A percentile compares a stretch with the other conserved stretches of the same genome.
phyloP scores from a whole-genome alignment of 371 early-diverging fungal species.

The Mortierella sp. region DNA sequence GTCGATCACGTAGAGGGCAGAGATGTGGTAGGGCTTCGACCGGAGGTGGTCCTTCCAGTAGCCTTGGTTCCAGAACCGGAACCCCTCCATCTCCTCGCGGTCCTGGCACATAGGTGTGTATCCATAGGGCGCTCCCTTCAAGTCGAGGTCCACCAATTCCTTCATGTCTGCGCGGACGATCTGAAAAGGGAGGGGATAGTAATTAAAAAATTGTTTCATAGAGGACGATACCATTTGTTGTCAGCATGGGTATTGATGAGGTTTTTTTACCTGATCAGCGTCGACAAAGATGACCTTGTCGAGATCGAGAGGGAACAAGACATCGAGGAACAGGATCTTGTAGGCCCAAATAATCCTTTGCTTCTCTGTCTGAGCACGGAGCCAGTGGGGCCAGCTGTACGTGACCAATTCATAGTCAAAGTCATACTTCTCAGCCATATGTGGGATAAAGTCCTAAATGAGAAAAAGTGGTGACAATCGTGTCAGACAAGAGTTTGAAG shows the following conservation, averaged over 20 bases:
- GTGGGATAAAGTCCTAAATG: slow-evolving; percentile 87
- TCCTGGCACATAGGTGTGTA: slow-evolving; percentile 96
- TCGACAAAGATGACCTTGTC: slow-evolving; percentile 98
- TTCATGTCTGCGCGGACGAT: slow-evolving; percentile 95
- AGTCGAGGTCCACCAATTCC: slow-evolving; percentile 91
- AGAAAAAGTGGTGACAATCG: neutral
- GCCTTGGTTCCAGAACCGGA: slow-evolving; percentile 96
- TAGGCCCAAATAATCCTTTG: slow-evolving; percentile 98
- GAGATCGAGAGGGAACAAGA: slow-evolving; percentile 93
- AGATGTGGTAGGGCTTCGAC: slow-evolving; percentile 96
- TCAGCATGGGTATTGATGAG: neutral
- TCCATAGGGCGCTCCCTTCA: slow-evolving; percentile 94
- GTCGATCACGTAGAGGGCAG: slow-evolving; percentile 95
- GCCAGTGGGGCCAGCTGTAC: slow-evolving; percentile 98
- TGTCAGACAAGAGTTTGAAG: neutral
- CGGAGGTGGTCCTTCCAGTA: slow-evolving; percentile 93
- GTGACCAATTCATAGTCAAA: slow-evolving; percentile 96
- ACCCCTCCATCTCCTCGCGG: slow-evolving; percentile 95
- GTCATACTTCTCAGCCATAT: slow-evolving; percentile 82
- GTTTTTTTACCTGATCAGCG: slow-evolving; percentile 85
- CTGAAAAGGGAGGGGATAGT: slow-evolving; percentile 24
- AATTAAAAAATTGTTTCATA: no score
- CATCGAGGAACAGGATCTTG: slow-evolving; percentile 97
- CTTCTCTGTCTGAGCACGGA: slow-evolving; percentile 91
- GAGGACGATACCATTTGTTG: no score